Base-by-base conservation (phyloP, 2,329 filamentous ascomycete species). In the Stemphylium vesicarium region DNA sequence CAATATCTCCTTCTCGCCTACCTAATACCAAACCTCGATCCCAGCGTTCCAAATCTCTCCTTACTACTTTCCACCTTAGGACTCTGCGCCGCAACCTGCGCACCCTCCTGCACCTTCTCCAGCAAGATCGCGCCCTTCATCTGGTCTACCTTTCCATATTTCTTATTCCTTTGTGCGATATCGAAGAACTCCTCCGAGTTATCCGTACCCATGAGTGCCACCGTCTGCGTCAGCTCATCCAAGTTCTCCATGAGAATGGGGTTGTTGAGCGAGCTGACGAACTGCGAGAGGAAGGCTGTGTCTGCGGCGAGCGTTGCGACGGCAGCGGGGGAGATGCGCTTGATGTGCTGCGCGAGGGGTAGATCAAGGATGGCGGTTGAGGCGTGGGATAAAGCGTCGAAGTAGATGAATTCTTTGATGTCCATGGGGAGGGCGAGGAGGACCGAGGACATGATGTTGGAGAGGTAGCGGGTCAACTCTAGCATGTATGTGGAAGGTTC, bases 121-220 rank as follows among this genome's bases (percentile, higher is more conserved):
- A 99, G 77, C 58, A 99, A 74, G 36, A 91, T 81, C 0, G 93
- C 92, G 0, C 94, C 95, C 72, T 96, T 96, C 73, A 96, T 82
- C 47, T 91, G 90, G 77, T 98, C 92, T 31, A 99, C 96, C 49
- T 92, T 88, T 13, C 92, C 90, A 72, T 96, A 99, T 73, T 96
- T 96, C 79, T 90, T 93, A 77, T 97, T 96, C 47, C 92, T 82
- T 12, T 89, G 90, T 4, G 89, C 90, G 44, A 95, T 89, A 71
- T 99, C 95, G 74, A 95, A 99, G 76, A 96, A 99, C 75, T 98
- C 94, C 62, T 98, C 93, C n/a, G 91, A 86, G 66, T 96, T 96
- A 36, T 96, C 92, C 1, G 84, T 79, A 70, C 91, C 87, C 84
- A 99, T 90, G 22, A 99, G 82, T 56, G 90, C 87, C 41, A 96